Evolutionary conservation across 2,329 filamentous ascomycete genomes (phyloP).

Genomic region (Septoria linicola): DNA sequence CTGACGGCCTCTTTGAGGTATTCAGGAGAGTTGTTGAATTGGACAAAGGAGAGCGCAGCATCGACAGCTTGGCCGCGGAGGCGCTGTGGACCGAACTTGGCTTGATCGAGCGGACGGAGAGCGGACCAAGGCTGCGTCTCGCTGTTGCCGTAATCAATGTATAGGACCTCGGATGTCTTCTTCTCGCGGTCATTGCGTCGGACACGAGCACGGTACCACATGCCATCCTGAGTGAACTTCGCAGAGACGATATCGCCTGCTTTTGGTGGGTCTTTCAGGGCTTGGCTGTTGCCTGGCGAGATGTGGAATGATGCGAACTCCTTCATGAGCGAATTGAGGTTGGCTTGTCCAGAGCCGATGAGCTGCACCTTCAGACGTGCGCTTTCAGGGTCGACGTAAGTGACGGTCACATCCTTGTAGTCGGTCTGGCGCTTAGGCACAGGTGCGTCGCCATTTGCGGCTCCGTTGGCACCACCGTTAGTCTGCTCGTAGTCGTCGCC

Average conservation of each 20-base stretch:
- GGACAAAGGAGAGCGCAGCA: slow-evolving; percentile 81
- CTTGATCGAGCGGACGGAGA: slow-evolving; percentile 75
- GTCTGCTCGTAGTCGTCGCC: slow-evolving; percentile 42
- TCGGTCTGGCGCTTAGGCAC: slow-evolving; percentile 69
- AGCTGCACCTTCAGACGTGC: slow-evolving; percentile 88
- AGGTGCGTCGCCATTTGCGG: slow-evolving; percentile 48
- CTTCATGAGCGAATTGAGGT: slow-evolving; percentile 83
- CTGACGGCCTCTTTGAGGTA: slow-evolving; percentile 79
- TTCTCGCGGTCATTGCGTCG: slow-evolving; percentile 88
- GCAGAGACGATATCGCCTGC: slow-evolving; percentile 88
- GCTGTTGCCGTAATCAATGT: slow-evolving; percentile 94
- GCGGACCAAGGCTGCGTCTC: slow-evolving; percentile 83
- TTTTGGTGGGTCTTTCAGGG: slow-evolving; percentile 75
- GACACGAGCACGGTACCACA: slow-evolving; percentile 93
- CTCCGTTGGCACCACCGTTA: slow-evolving; percentile 45
- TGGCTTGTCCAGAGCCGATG: slow-evolving; percentile 79
- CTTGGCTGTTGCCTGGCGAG: slow-evolving; percentile 72
- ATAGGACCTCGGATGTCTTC: slow-evolving; percentile 86
- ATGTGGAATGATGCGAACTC: slow-evolving; percentile 90
- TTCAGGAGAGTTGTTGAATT: slow-evolving; percentile 77
- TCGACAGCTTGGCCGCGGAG: slow-evolving; percentile 86
- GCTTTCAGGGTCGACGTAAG: slow-evolving; percentile 74
- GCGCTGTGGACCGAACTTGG: slow-evolving; percentile 76
- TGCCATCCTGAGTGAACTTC: slow-evolving; percentile 81
- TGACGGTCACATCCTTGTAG: slow-evolving; percentile 91